A percentile compares a stretch with the other conserved stretches of the same genome.
phyloP scores from a whole-genome alignment of 2,329 filamentous ascomycete genomes.

The Claviceps maximensis region DNA sequence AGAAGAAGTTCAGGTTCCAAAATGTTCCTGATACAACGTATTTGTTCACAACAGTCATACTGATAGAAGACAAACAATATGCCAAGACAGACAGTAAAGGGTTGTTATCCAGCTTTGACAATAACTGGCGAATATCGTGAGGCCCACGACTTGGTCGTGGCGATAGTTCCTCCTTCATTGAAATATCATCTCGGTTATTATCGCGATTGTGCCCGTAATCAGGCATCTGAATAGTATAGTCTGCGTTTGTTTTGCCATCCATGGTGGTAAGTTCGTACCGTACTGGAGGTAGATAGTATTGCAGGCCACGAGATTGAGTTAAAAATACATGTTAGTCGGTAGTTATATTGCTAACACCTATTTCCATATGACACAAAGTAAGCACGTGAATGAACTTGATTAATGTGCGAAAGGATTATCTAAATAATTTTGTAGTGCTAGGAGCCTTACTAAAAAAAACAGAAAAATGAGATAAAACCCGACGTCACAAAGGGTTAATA shows the following conservation, averaged over 20 bases:
- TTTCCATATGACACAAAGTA: too few species aligned
- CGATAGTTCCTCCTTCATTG: conserved; percentile 16
- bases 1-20: conserved; percentile 96
- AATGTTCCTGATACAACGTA: conserved; percentile 82
- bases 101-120: conserved; percentile 54
- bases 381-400: too few species aligned
- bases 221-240: conserved; percentile 59
- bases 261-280: conserved; percentile 30
- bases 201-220: conserved; percentile 35
- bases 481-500: too few species aligned
- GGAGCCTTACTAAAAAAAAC: too few species aligned
- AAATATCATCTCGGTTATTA: conserved; percentile 39
- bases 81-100: conserved; percentile 69
- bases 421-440: too few species aligned
- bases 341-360: too few species aligned
- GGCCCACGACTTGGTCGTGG: conserved; percentile 5
- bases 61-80: conserved; percentile 92
- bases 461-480: too few species aligned
- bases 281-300: neutral
- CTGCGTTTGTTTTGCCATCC: conserved; percentile 83
- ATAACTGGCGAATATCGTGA: conserved; percentile 4
- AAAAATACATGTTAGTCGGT: too few species aligned
- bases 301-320: neutral
- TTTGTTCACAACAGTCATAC: conserved; percentile 99
- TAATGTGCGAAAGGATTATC: too few species aligned